A percentile compares a stretch with the other conserved stretches of the same genome.
These are phyloP conservation scores for Pichia sp. DNA, from an alignment of 1,139 yeast genomes.

Conservation along the genomic window DNA sequence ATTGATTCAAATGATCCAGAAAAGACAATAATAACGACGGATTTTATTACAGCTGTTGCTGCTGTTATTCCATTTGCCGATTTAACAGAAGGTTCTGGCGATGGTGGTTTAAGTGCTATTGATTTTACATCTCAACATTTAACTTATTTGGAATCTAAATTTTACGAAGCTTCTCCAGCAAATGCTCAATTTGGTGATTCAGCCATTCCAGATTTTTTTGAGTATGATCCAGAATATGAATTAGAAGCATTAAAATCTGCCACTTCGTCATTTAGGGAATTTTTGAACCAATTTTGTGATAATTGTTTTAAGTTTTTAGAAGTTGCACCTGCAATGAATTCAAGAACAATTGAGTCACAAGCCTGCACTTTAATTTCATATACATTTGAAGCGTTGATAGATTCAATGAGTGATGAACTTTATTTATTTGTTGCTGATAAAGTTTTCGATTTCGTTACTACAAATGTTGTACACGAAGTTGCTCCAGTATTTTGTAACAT, in stretches of 20 bases:
- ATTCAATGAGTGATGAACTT: conserved; percentile 61
- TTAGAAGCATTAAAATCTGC: conserved; percentile 63
- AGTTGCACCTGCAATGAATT: conserved; percentile 63
- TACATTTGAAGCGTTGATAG: conserved; percentile 59
- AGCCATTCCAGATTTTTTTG: conserved; percentile 21
- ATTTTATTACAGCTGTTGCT: conserved; percentile 65
- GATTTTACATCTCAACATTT: conserved; percentile 66
- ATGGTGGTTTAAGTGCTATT: conserved; percentile 54
- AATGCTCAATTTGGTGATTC: conserved; percentile 18
- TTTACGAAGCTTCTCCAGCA: conserved; percentile 28
- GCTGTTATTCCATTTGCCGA: conserved; percentile 67
- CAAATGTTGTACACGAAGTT: conserved; percentile 57
- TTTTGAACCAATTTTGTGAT: conserved; percentile 52
- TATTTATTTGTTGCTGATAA: conserved; percentile 48
- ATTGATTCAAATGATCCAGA: conserved; percentile 83
- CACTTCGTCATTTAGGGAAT: conserved; percentile 60
- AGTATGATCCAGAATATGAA: conserved; percentile 41
- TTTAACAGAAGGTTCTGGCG: conserved; percentile 36
- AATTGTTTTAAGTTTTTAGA: conserved; percentile 63
- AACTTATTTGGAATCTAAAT: conserved; percentile 39
- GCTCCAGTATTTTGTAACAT: conserved; percentile 66
- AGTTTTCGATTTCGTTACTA: conserved; percentile 50
- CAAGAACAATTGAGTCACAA: conserved; percentile 41
- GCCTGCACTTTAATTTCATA: conserved; percentile 57
- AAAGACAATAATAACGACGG: conserved; percentile 64